phyloP scores from a whole-genome alignment of 2,329 filamentous ascomycete species.

The Pseudogymnoascus pannorum region DNA sequence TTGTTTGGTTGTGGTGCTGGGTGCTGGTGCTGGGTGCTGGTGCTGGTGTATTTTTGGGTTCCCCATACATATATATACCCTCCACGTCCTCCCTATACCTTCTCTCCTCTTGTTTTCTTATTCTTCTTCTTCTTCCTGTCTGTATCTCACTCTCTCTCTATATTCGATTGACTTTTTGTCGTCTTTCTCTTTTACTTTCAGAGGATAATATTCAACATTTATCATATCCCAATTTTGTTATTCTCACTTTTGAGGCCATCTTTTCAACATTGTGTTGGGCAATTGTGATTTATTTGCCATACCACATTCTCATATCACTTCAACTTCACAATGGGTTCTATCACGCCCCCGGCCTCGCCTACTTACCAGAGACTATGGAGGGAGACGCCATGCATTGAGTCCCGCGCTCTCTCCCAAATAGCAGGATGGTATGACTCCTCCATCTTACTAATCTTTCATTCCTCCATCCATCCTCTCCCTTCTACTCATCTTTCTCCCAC shows the following conservation, averaged over 20 bases:
- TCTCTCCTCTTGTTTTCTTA: neutral
- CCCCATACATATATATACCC: neutral
- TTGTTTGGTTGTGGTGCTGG: neutral
- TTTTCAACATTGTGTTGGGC: too few relatives aligned
- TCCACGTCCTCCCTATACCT: neutral
- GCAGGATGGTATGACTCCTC: conserved; percentile 28
- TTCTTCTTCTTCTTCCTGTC: neutral
- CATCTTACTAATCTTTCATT: too few relatives aligned
- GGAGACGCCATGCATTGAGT: conserved; percentile 22
- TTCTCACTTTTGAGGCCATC: too few relatives aligned
- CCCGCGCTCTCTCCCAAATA: conserved; percentile 20
- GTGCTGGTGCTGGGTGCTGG: too few relatives aligned
- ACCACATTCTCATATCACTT: too few relatives aligned
- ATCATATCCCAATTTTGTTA: neutral
- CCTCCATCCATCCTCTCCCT: neutral
- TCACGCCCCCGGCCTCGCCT: neutral
- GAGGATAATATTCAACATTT: neutral
- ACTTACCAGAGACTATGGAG: conserved; percentile 21
- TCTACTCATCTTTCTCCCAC: neutral
- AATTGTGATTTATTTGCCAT: too few relatives aligned
- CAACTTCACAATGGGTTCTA: neutral
- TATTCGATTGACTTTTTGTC: too few relatives aligned
- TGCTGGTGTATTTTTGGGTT: neutral
- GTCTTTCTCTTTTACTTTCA: too few relatives aligned
- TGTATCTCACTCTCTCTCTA: neutral